A percentile compares a stretch with the other conserved stretches of the same genome.
Evolutionary conservation across 2,329 filamentous ascomycete species (phyloP).

Genomic region (Calonectria multiphialidica): DNA sequence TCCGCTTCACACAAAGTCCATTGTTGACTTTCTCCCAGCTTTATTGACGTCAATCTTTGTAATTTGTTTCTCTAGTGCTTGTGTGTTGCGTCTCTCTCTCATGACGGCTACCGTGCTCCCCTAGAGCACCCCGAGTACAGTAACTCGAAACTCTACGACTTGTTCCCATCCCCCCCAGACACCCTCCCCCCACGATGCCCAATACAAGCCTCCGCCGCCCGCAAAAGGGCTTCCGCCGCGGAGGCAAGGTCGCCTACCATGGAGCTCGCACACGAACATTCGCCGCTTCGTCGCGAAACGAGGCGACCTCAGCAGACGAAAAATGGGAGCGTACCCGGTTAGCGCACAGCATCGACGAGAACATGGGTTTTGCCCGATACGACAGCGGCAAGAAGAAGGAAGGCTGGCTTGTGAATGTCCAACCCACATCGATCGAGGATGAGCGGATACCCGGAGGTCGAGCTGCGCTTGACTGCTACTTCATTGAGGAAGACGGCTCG

Average conservation of each 20-base stretch:
- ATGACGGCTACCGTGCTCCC: conserved; percentile 29
- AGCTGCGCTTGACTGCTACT: conserved; percentile 96
- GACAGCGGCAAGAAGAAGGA: conserved; percentile 85
- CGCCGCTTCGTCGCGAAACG: conserved; percentile 80
- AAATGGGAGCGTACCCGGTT: conserved; percentile 88
- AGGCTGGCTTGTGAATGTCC: conserved; percentile 96
- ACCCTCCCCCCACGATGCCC: conserved; percentile 60
- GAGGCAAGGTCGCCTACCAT: conserved; percentile 77
- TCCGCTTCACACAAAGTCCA: conserved; percentile 27
- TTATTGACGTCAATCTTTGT: conserved; percentile 21
- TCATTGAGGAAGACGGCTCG: conserved; percentile 87
- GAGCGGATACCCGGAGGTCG: conserved; percentile 85
- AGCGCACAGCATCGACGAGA: conserved; percentile 91
- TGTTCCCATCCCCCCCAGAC: conserved; percentile 1
- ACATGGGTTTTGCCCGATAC: conserved; percentile 92
- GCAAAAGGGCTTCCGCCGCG: conserved; percentile 76
- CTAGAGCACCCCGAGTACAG: conserved; percentile 30
- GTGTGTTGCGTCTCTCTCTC: conserved; percentile 20
- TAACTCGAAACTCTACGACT: conserved; percentile 33
- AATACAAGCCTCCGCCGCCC: conserved; percentile 71
- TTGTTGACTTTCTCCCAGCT: conserved; percentile 37
- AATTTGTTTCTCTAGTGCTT: not conserved
- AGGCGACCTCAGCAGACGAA: conserved; percentile 92
- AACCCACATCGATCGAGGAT: conserved; percentile 89
- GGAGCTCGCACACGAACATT: conserved; percentile 81